These are phyloP conservation scores for Tolypocladium amazonense DNA, from an alignment of 2,329 filamentous ascomycete species.

Conservation along the genomic window DNA sequence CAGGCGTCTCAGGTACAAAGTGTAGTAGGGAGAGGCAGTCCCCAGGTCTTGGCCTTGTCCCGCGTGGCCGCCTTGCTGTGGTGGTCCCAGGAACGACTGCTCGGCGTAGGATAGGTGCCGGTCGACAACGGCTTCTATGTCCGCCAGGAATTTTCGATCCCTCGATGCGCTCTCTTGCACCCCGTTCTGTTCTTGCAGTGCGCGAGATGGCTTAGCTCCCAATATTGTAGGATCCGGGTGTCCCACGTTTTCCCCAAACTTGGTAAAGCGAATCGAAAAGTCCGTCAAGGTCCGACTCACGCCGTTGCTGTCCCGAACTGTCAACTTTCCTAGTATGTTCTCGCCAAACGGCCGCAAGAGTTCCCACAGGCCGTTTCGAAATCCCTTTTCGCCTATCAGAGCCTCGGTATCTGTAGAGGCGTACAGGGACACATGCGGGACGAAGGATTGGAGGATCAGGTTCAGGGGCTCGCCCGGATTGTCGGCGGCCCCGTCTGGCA, in stretches of 20 bases:
- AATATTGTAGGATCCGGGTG: slow-evolving; percentile 30
- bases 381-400: slow-evolving; percentile 73
- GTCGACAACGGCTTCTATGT: slow-evolving; percentile 73
- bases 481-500: slow-evolving; percentile 32
- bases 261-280: slow-evolving; percentile 78
- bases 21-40: slow-evolving; percentile 68
- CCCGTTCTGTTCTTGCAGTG: slow-evolving; percentile 24
- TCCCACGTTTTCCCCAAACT: slow-evolving; percentile 51
- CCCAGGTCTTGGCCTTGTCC: slow-evolving; percentile 33
- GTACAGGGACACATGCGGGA: slow-evolving; percentile 79
- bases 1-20: slow-evolving; percentile 72
- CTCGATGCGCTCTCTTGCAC: slow-evolving; percentile 15
- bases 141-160: slow-evolving; percentile 32
- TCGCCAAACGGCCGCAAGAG: slow-evolving; percentile 88
- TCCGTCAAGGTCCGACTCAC: slow-evolving; percentile 77
- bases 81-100: slow-evolving; percentile 32
- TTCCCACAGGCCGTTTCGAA: slow-evolving; percentile 71
- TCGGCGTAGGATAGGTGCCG: slow-evolving; percentile 71
- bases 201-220: slow-evolving; percentile 17
- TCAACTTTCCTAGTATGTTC: slow-evolving; percentile 74
- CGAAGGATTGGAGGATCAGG: slow-evolving; percentile 74
- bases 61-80: slow-evolving; percentile 25
- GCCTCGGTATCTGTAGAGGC: slow-evolving; percentile 80
- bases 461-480: slow-evolving; percentile 44
- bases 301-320: slow-evolving; percentile 81